phyloP scores from a whole-genome alignment of 1,284 basidiomycete genomes.

The Marasmius tenuissimus region DNA sequence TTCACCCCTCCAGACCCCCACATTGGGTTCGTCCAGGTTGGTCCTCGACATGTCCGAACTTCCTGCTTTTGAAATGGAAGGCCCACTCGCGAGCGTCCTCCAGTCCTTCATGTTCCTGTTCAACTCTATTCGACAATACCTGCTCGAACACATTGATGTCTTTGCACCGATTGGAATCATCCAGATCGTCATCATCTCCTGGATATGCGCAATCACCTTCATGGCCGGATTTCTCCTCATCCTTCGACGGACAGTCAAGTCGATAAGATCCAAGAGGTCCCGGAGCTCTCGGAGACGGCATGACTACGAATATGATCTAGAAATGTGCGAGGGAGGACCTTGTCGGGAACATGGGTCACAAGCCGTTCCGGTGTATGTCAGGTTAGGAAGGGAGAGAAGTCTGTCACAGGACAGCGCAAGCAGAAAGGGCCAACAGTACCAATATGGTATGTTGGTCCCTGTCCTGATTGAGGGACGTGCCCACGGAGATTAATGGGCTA shows the following conservation, averaged over 20 bases:
- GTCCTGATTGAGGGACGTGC: not conserved
- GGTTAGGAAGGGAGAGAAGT: not conserved
- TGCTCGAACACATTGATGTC: slow-evolving; percentile 1
- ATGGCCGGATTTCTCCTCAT: not conserved
- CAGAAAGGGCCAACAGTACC: not conserved
- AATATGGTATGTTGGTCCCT: not conserved
- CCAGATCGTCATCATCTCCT: not conserved
- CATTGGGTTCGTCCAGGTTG: not conserved
- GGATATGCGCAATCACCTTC: slow-evolving; percentile 1
- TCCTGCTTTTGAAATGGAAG: not conserved
- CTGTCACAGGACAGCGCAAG: not conserved
- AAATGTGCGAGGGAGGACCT: not conserved
- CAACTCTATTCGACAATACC: not conserved
- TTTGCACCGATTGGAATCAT: slow-evolving; percentile 2
- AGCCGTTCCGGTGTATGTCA: not conserved
- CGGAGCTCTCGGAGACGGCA: not conserved
- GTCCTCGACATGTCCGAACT: not conserved
- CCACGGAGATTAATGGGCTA: not conserved
- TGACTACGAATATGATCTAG: not conserved
- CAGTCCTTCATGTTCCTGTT: not conserved
- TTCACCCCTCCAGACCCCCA: not conserved
- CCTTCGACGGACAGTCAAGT: not conserved
- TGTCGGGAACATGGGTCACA: not conserved
- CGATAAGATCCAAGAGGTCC: not conserved
- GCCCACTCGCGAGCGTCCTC: not conserved